A percentile compares a stretch with the other conserved stretches of the same genome.
Evolutionary conservation across 2,329 filamentous ascomycete genomes (phyloP).

Genomic region (Venturia asperata): DNA sequence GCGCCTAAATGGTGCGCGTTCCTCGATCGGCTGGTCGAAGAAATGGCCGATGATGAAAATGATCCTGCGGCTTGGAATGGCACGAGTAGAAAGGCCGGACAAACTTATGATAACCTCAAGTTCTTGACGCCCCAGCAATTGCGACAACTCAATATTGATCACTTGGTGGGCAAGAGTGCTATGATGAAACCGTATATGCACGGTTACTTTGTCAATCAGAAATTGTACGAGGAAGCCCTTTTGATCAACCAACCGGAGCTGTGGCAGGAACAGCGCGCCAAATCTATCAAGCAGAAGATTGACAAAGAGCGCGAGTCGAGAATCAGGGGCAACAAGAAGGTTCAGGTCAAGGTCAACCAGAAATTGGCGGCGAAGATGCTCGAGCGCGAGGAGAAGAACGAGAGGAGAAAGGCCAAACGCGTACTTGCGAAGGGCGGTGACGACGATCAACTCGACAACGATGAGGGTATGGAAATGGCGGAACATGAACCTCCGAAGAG

Average conservation of each 20-base stretch:
- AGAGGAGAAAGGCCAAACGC: conserved; percentile 39
- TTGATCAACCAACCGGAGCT: conserved; percentile 90
- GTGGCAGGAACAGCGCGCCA: conserved; percentile 85
- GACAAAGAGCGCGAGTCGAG: conserved; percentile 93
- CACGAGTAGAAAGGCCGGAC: conserved; percentile 51
- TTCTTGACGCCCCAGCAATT: conserved; percentile 88
- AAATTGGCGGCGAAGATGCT: conserved; percentile 56
- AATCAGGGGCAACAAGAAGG: conserved; percentile 91
- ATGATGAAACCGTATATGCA: conserved; percentile 96
- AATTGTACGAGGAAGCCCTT: conserved; percentile 88
- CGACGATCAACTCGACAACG: conserved; percentile 33
- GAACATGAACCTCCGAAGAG: conserved; percentile 30
- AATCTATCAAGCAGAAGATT: conserved; percentile 89
- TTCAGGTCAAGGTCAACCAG: conserved; percentile 82
- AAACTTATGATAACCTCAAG: conserved; percentile 98
- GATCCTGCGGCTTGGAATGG: conserved; percentile 51
- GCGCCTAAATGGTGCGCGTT: conserved; percentile 95
- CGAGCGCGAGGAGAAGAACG: conserved; percentile 62
- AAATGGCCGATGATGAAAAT: conserved; percentile 81
- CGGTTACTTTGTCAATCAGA: conserved; percentile 93
- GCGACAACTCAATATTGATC: conserved; percentile 74
- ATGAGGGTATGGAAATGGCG: conserved; percentile 47
- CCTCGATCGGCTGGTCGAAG: conserved; percentile 94
- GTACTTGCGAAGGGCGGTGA: conserved; percentile 55
- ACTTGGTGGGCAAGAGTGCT: conserved; percentile 84